These are phyloP conservation scores for Bjerkandera adusta DNA, from an alignment of 1,284 basidiomycete species.

Conservation along the genomic window DNA sequence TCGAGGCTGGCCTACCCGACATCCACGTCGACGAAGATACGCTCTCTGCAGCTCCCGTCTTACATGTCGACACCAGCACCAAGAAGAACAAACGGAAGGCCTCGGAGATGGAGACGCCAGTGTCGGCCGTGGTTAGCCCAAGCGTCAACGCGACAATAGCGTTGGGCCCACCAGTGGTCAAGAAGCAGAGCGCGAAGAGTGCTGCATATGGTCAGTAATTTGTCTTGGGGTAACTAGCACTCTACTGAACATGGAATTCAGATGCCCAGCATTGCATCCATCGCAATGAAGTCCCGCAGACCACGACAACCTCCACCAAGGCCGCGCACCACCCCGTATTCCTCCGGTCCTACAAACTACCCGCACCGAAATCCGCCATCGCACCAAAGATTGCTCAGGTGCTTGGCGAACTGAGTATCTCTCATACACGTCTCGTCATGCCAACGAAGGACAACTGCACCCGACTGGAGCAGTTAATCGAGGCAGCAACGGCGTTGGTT, in stretches of 20 bases:
- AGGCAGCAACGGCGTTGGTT: constrained; percentile 69
- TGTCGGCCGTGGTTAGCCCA: constrained; percentile 41
- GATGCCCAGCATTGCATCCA: constrained; percentile 77
- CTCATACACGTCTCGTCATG: constrained; percentile 82
- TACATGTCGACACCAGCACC: constrained; percentile 18
- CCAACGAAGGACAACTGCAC: constrained; percentile 80
- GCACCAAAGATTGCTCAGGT: constrained; percentile 72
- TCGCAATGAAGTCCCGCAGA: constrained; percentile 56
- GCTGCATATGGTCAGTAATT: constrained; percentile 51
- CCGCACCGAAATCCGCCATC: constrained; percentile 72
- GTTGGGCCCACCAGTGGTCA: constrained; percentile 42
- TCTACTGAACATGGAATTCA: constrained; percentile 24
- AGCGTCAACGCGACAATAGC: constrained; percentile 35
- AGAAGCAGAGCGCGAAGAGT: constrained; percentile 49
- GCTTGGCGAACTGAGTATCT: constrained; percentile 74
- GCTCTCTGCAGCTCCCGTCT: constrained; percentile 34
- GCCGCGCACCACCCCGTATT: constrained; percentile 74
- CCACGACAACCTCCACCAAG: constrained; percentile 62
- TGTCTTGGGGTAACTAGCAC: background rate
- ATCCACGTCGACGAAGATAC: constrained; percentile 59
- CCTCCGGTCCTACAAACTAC: constrained; percentile 82
- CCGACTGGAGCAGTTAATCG: constrained; percentile 71
- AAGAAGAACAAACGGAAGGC: constrained; percentile 53
- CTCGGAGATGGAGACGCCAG: constrained; percentile 56
- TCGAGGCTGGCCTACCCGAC: constrained; percentile 81